A percentile compares a stretch with the other conserved stretches of the same genome.
These are phyloP conservation scores for Auricularia sp. DNA, from an alignment of 768 basidiomycete genomes.

Conservation along the genomic window DNA sequence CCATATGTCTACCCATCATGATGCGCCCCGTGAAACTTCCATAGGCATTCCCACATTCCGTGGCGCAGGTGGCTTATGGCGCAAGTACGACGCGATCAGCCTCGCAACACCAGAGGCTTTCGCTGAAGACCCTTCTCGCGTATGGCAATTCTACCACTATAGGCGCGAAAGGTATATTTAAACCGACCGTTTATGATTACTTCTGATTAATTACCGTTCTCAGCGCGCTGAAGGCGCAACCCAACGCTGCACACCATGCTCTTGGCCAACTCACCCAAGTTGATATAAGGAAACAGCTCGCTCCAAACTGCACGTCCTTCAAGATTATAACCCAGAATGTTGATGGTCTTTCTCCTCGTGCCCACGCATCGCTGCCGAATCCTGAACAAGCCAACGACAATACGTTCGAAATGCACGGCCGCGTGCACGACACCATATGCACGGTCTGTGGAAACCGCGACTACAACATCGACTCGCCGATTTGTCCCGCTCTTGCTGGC, in stretches of 20 bases:
- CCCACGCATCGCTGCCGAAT: not conserved
- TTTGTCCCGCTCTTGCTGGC: not conserved
- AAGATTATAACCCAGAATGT: constrained; percentile 8
- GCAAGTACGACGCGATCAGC: constrained; percentile 37
- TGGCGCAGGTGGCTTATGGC: constrained; percentile 43
- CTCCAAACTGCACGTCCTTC: not conserved
- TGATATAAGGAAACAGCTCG: not conserved
- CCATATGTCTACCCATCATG: not conserved
- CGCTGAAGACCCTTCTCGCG: constrained; percentile 33
- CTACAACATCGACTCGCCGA: not conserved
- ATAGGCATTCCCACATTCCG: constrained; percentile 38
- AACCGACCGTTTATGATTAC: not conserved
- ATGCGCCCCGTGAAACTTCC: not conserved
- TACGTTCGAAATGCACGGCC: not conserved
- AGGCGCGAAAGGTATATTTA: constrained; percentile 11
- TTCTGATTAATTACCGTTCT: not conserved
- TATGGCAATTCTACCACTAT: constrained; percentile 51
- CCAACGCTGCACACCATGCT: constrained; percentile 17
- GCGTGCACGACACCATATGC: not conserved
- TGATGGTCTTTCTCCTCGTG: constrained; percentile 6
- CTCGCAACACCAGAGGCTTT: constrained; percentile 50
- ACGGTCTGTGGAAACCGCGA: not conserved
- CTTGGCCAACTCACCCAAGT: constrained; percentile 6
- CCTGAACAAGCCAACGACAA: not conserved
- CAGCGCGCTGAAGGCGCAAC: constrained; percentile 13